Percentiles rank a stretch among this genome's conserved stretches.
Conservation (phyloP, 306 rosid genomes). For the Oemleria cerasiformis region DNA sequence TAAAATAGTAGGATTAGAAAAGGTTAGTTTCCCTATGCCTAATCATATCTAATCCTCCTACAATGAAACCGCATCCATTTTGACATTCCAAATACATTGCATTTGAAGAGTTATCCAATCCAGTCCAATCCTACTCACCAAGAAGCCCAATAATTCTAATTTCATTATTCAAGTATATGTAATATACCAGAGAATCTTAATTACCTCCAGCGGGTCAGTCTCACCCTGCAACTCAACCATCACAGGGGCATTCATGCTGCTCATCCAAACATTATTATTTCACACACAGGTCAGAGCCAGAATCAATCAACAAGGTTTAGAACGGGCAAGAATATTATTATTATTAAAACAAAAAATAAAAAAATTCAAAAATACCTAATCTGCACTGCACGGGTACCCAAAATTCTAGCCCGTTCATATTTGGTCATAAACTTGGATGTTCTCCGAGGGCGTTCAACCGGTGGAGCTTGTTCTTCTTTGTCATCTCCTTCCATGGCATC, state of each 20-base stretch:
- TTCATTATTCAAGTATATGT: no score
- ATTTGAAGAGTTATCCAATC: no score
- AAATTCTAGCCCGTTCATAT: conserved; percentile 88
- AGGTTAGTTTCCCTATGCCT: no score
- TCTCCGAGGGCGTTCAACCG: conserved; percentile 56
- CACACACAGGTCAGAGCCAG: background rate
- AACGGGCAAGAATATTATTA: no score
- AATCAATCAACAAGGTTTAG: background rate
- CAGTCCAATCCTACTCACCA: no score
- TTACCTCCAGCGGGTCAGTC: conserved; percentile 93
- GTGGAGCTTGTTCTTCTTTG: conserved; percentile 41
- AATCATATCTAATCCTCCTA: no score
- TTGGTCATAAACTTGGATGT: conserved; percentile 89
- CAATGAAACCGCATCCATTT: no score
- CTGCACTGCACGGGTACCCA: conserved; percentile 92
- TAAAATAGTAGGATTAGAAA: no score
- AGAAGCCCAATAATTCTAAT: no score
- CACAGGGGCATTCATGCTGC: conserved; percentile 97
- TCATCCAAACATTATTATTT: conserved; percentile 10
- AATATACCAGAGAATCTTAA: background rate
- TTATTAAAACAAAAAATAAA: background rate
- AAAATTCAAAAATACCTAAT: conserved; percentile 78
- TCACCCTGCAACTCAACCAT: conserved; percentile 98
- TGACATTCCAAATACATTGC: no score
- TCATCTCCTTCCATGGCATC: conserved; percentile 66